Conservation (phyloP, 2,329 filamentous ascomycete species). For the Raffaelea deltoideospora region DNA sequence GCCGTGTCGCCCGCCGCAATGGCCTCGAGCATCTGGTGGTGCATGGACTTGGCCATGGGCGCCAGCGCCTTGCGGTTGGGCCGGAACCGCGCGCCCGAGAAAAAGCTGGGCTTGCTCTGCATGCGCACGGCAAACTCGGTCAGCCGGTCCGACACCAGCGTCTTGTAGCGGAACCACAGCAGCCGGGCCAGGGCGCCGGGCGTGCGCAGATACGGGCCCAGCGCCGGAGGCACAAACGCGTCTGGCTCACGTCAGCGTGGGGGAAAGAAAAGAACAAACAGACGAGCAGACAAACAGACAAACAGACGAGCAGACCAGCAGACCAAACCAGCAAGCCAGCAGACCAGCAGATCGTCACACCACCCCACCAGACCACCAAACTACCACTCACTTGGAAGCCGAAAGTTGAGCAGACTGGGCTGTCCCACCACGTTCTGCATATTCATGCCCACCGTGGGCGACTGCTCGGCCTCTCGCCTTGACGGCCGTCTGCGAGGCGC, state of each 20-base stretch:
- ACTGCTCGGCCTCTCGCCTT: too few species aligned
- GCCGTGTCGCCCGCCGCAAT: constrained; percentile 42
- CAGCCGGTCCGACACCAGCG: constrained; percentile 21
- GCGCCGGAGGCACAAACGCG: constrained; percentile 30
- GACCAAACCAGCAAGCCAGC: too few species aligned
- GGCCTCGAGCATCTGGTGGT: constrained; percentile 44
- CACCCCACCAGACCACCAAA: too few species aligned
- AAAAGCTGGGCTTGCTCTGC: constrained; percentile 28
- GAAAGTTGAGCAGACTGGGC: too few species aligned
- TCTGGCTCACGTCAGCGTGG: constrained; percentile 15
- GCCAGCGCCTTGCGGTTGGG: constrained; percentile 24
- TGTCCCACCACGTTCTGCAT: too few species aligned
- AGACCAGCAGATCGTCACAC: too few species aligned
- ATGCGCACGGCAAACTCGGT: constrained; percentile 25
- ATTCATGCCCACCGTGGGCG: too few species aligned
- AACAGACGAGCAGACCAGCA: too few species aligned
- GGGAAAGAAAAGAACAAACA: not conserved
- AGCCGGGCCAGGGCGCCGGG: constrained; percentile 19
- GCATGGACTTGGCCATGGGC: constrained; percentile 41
- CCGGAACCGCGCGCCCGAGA: constrained; percentile 27
- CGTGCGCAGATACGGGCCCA: constrained; percentile 18
- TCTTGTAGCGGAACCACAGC: constrained; percentile 20
- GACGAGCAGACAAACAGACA: too few species aligned
- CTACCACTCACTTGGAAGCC: too few species aligned
- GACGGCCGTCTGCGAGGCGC: too few species aligned